Percentiles rank a stretch among this genome's conserved stretches.
phyloP scores from a whole-genome alignment of 495 filamentous ascomycete genomes.

The Neurospora sp. region DNA sequence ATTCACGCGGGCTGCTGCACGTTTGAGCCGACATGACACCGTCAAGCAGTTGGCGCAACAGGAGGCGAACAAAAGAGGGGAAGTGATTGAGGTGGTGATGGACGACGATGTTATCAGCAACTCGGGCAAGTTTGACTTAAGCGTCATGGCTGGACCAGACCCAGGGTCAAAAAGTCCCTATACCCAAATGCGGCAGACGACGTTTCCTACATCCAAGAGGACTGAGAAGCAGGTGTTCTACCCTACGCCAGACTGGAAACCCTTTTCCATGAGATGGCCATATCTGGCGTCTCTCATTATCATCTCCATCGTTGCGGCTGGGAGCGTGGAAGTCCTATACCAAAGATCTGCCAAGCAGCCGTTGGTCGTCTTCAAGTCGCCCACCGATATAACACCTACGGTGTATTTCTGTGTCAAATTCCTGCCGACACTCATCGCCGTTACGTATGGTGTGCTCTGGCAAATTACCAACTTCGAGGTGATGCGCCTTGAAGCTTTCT shows the following conservation, averaged over 20 bases:
- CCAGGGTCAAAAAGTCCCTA: neutral
- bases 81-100: slow-evolving; percentile 41
- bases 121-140: slow-evolving; percentile 27
- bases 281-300: slow-evolving; percentile 47
- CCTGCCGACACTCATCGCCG: slow-evolving; percentile 55
- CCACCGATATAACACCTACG: slow-evolving; percentile 38
- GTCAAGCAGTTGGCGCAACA: slow-evolving; percentile 35
- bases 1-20: slow-evolving; percentile 21
- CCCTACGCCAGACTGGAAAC: slow-evolving; percentile 60
- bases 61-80: slow-evolving; percentile 41
- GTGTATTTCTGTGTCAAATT: slow-evolving; percentile 65
- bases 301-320: slow-evolving; percentile 46
- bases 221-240: slow-evolving; percentile 37
- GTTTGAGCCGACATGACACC: slow-evolving; percentile 21
- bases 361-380: slow-evolving; percentile 40
- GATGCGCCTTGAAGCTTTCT: slow-evolving; percentile 63
- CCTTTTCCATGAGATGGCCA: slow-evolving; percentile 57
- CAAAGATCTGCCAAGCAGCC: slow-evolving; percentile 39
- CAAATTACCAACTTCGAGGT: slow-evolving; percentile 67
- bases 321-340: slow-evolving; percentile 49
- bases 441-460: slow-evolving; percentile 65
- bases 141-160: slow-evolving; percentile 29
- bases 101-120: slow-evolving; percentile 26
- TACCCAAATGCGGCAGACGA: slow-evolving; percentile 16
- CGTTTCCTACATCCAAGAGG: slow-evolving; percentile 14